Evolutionary conservation across 148 eudicot genomes (phyloP).

Genomic region (Chenopodium berlandieri): DNA sequence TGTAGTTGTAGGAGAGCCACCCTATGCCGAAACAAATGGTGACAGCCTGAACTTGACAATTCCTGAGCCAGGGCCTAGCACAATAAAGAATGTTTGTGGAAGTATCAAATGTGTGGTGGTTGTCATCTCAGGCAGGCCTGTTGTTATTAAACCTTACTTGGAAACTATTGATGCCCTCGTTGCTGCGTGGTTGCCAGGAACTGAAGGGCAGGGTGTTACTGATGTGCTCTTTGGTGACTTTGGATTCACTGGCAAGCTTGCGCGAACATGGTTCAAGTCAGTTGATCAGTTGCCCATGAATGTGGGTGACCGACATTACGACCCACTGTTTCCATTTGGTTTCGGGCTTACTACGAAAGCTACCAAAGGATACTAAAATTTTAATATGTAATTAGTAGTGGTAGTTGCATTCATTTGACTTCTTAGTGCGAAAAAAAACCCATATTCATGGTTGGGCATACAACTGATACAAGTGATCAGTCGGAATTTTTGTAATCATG

Average conservation of each 20-base stretch:
- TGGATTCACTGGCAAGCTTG: constrained; percentile 37
- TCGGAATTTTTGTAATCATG: background rate
- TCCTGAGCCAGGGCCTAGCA: constrained; percentile 34
- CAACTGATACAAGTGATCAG: background rate
- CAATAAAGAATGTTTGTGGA: constrained; percentile 37
- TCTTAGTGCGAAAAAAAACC: background rate
- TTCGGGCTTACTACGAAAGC: constrained; percentile 40
- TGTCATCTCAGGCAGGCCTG: constrained; percentile 50
- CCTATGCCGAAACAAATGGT: constrained; percentile 44
- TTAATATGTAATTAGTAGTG: background rate
- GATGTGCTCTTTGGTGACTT: constrained; percentile 39
- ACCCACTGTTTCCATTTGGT: constrained; percentile 47
- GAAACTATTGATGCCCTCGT: constrained; percentile 39
- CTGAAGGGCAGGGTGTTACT: constrained; percentile 45
- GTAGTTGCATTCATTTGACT: background rate
- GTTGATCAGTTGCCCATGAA: constrained; percentile 52
- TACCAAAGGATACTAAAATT: constrained; percentile 7
- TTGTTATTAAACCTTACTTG: constrained; percentile 45
- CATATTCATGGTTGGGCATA: background rate
- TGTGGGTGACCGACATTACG: constrained; percentile 42
- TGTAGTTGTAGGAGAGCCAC: constrained; percentile 58
- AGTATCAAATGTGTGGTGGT: constrained; percentile 44
- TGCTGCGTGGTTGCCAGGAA: constrained; percentile 53
- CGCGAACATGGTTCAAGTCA: constrained; percentile 45
- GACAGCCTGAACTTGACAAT: constrained; percentile 47